Evolutionary conservation across 495 filamentous ascomycete species (phyloP).

Genomic region (Neurospora intermedia): DNA sequence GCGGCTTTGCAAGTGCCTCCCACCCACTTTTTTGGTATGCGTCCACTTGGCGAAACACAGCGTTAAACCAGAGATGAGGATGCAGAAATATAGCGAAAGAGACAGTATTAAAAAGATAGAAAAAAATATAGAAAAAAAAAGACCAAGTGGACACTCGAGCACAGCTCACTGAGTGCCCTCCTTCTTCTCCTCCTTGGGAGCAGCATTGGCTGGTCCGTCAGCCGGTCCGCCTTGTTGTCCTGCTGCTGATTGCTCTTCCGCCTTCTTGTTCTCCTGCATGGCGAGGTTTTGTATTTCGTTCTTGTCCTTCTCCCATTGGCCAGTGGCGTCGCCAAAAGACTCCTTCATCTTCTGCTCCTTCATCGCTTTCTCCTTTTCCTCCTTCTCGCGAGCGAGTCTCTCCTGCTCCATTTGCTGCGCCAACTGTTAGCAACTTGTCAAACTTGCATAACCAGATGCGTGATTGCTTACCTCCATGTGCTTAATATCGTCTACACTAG

Average conservation of each 20-base stretch:
- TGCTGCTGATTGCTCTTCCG: constrained; percentile 9
- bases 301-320: constrained; percentile 79
- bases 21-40: not conserved
- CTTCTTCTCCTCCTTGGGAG: constrained; percentile 1
- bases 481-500: constrained; percentile 88
- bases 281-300: constrained; percentile 58
- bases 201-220: not conserved
- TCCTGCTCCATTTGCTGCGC: constrained; percentile 77
- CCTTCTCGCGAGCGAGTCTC: constrained; percentile 56
- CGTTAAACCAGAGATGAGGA: not conserved
- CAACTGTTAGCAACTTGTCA: constrained; percentile 8
- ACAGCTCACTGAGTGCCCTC: not conserved
- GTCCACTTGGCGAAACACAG: not conserved
- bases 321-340: constrained; percentile 55
- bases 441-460: not conserved
- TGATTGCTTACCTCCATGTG: constrained; percentile 69
- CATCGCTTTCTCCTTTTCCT: constrained; percentile 59
- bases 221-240: constrained; percentile 5
- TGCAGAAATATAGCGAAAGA: not conserved
- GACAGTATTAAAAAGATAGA: not conserved
- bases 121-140: not conserved
- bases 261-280: constrained; percentile 37
- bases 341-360: constrained; percentile 57
- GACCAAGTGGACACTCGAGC: not conserved
- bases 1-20: not conserved